Percentiles rank a stretch among this genome's conserved stretches.
Conservation (phyloP, 2,329 filamentous ascomycete species). For the Stagonosporopsis chrysanthemi region DNA sequence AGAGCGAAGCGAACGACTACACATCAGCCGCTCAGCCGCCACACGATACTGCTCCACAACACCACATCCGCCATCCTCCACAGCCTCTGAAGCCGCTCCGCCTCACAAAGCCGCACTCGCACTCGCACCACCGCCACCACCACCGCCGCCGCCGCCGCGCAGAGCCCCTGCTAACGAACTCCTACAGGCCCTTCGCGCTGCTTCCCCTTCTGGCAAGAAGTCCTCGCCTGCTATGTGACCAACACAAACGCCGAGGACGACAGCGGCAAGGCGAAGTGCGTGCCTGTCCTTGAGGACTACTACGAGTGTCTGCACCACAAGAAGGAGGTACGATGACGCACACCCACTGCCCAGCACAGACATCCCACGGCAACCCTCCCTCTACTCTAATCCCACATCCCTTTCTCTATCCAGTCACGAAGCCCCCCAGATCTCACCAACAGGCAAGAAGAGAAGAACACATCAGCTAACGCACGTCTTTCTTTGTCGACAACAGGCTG, state of each 20-base stretch:
- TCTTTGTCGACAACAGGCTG: conserved; percentile 63
- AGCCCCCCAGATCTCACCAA: too few species aligned
- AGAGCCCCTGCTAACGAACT: conserved; percentile 3
- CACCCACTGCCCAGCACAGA: neutral
- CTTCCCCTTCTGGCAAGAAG: conserved; percentile 99
- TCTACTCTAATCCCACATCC: too few species aligned
- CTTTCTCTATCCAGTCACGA: too few species aligned
- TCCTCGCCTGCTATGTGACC: conserved; percentile 96
- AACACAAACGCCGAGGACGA: conserved; percentile 83
- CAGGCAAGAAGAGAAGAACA: neutral
- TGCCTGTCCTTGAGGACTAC: conserved; percentile 88
- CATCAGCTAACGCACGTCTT: neutral
- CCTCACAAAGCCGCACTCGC: neutral
- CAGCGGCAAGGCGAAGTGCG: conserved; percentile 86
- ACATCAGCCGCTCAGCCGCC: neutral
- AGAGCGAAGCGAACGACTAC: neutral
- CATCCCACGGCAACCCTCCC: too few species aligned
- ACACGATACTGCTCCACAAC: neutral
- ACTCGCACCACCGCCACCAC: neutral
- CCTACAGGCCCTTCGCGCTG: conserved; percentile 74
- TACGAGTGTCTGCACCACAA: conserved; percentile 98
- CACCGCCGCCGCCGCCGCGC: neutral
- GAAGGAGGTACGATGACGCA: conserved; percentile 80
- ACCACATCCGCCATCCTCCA: neutral
- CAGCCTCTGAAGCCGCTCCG: neutral